Base-by-base conservation (phyloP, 257 asterid species). In the Lithospermum erythrorhizon region DNA sequence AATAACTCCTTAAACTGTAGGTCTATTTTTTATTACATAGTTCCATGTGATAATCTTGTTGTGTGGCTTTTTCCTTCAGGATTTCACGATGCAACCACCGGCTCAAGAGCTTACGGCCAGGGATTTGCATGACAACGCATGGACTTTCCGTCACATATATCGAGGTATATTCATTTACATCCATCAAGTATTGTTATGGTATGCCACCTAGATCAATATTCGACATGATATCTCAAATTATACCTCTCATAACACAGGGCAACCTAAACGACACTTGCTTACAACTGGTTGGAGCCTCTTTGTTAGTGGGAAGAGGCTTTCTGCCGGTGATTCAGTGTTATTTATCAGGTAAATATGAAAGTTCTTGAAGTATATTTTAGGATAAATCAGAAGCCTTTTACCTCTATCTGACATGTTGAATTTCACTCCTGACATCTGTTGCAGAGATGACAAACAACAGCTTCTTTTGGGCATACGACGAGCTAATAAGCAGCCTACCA, bases 241-340 rank as follows among this genome's bases (percentile, higher is more conserved):
- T 41, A 6, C 19, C 18, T 19, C 58, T 58, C 55, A 24, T 67
- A 20, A 53, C 63, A 41, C 53, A 89, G 97, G 97, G 66, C 95
- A 87, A 75, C 97, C 97, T 6, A 90, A 90, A 70, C 87, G 97
- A n/a, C 97, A 90, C 82, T 70, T 90, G 80, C 95, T 90, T 24
- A 90, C 97, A 1, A 87, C 96, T 4, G 97, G 97, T 22, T 90
- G 97, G 97, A 90, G 95, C 79, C 94, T 87, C 52, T 85, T 90
- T 53, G 90, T 90, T 32, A 74, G 97, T 66, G 96, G 96, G 54
- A 90, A 90, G 82, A 81, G 96, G 82, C 79, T 90, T 58, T 80
- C 77, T 67, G 95, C 97, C 0, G 95, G 97, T 37, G 97, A 85
- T 61, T 81, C 95, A 0, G 97, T 90, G 68, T 72, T 90, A 68